Conservation (phyloP, 2,329 filamentous ascomycete genomes). For the Fusarium aywerte region DNA sequence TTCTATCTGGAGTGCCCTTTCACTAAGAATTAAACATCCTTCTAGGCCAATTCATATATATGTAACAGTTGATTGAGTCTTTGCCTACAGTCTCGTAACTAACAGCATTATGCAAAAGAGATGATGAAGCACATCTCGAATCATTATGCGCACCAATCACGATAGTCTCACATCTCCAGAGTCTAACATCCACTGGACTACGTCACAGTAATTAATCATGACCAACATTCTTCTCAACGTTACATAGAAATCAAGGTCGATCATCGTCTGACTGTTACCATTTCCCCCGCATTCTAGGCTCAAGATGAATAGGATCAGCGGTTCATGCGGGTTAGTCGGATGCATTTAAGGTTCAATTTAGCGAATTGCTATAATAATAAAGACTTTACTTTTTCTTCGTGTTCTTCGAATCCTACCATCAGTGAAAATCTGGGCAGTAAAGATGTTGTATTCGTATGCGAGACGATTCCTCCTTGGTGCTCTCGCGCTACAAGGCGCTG, state of each 20-base stretch:
- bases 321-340: background rate
- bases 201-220: conserved; percentile 12
- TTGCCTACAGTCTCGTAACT: no score
- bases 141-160: conserved; percentile 11
- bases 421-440: rapidly evolving
- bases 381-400: background rate
- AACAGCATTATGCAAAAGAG: background rate
- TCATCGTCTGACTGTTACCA: background rate
- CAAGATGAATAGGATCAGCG: conserved; percentile 6
- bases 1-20: no score
- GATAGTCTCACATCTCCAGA: background rate
- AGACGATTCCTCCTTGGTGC: background rate
- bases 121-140: background rate
- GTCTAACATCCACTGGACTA: background rate
- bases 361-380: background rate
- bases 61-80: no score
- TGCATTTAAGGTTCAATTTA: background rate
- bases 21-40: no score
- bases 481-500: background rate
- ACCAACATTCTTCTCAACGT: conserved; percentile 4
- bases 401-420: rapidly evolving
- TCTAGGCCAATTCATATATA: no score
- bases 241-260: conserved; percentile 14
- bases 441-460: background rate
- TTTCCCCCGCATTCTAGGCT: conserved; percentile 10